Evolutionary conservation across 768 basidiomycete genomes (phyloP), one percentile per base, ranked within the genome.

Genomic region (Cystobasidiopsis lactophilus): DNA sequence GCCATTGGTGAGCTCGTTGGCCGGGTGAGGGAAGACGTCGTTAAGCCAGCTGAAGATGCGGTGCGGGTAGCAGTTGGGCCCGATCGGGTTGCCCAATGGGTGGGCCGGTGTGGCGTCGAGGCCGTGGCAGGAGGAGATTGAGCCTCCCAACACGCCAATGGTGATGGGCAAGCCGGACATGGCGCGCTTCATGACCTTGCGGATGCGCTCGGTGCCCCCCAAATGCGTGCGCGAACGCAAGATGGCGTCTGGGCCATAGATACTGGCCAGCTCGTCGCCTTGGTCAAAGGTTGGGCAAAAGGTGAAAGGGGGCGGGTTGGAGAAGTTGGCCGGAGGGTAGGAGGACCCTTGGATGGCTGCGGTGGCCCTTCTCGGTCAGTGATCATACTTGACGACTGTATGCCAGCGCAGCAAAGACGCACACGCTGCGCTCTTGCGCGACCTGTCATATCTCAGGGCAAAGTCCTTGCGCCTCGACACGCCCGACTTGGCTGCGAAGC

Each of bases 31-130:
- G 69, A 98, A 98, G n/a, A 96, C 76, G 51, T 72, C 74, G 68
- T 89, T 85, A 84, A 91, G 93, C 91, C 93, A 98, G 48, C 79
- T 72, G 71, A 96, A 96, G 70, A 96, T 84, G 50, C 77, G 77
- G n/a, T 82, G 78, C 1, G 93, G 91, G 67, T 95, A 98, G 66
- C 91, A 63, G 51, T 60, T 63, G 7, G 62, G 61, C 3, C 62
- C 62, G 24, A 59, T 50, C 1, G 62, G 62, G 53, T 63, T 63
- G n/a, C 62, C 62, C 1, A 63, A 48, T 31, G 62, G 62, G 50
- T 63, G 62, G 1, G 60, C 62, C 35, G 57, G 54, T 7, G 59
- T 62, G 31, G 59, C 61, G 40, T 63, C 62, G 27, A 63, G 45
- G 3, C 62, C 62, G 41, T 63, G 62, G 57, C 62, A 63, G 35